phyloP scores from a whole-genome alignment of 331 rosid genomes.

The Rosa hybrid region DNA sequence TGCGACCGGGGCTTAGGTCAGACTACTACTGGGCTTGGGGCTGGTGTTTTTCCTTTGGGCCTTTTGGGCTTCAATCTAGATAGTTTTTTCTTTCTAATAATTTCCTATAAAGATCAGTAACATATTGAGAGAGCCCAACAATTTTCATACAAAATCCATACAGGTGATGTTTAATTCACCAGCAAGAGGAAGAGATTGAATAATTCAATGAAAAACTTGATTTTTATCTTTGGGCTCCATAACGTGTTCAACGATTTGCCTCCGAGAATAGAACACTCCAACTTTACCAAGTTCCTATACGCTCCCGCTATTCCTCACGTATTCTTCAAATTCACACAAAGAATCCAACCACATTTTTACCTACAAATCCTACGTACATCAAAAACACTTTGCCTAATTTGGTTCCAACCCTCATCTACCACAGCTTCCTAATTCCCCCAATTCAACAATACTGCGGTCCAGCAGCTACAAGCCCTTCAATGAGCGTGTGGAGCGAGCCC shows the following conservation, averaged over 20 bases:
- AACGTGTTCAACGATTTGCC: slow-evolving; percentile 2
- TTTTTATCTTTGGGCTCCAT: not conserved
- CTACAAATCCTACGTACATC: slow-evolving; percentile 15
- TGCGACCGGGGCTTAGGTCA: no score
- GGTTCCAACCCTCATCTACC: slow-evolving; percentile 12
- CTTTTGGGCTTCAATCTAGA: no score
- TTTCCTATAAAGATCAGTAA: no score
- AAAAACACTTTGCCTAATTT: not conserved
- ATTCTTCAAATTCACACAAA: slow-evolving; percentile 40
- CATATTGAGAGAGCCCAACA: no score
- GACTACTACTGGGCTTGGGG: no score
- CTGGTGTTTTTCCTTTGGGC: no score
- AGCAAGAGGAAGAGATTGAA: no score
- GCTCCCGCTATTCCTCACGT: slow-evolving; percentile 51
- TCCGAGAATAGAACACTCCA: slow-evolving; percentile 1
- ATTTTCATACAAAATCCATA: no score
- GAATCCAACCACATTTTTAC: slow-evolving; percentile 39
- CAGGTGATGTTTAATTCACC: no score
- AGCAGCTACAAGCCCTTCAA: slow-evolving; percentile 42
- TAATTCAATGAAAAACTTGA: no score
- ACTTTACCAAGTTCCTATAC: slow-evolving; percentile 6
- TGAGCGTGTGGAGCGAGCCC: slow-evolving; percentile 68
- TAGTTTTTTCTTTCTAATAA: no score
- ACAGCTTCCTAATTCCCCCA: slow-evolving; percentile 19
- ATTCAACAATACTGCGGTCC: slow-evolving; percentile 23